phyloP scores from a whole-genome alignment of 2,329 filamentous ascomycete species.

The Calonectria henricotiae region DNA sequence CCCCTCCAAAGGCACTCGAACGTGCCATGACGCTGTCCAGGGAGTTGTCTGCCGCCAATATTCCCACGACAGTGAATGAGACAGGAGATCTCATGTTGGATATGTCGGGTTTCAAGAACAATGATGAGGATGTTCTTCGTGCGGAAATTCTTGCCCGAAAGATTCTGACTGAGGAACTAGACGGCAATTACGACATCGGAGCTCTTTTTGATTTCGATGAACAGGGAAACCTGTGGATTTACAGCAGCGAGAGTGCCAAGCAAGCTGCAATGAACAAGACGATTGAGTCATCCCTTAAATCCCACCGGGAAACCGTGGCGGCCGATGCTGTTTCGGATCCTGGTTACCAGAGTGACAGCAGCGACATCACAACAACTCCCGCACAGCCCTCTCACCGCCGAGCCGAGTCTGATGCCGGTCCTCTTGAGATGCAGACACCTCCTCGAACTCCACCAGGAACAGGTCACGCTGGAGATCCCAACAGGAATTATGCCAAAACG shows the following conservation, averaged over 20 bases:
- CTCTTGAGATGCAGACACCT: constrained; percentile 73
- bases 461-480: constrained; percentile 77
- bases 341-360: constrained; percentile 94
- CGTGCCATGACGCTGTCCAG: constrained; percentile 89
- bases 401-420: constrained; percentile 78
- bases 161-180: constrained; percentile 91
- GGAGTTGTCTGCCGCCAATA: constrained; percentile 91
- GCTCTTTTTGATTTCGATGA: constrained; percentile 96
- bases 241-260: constrained; percentile 97
- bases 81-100: constrained; percentile 96
- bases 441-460: constrained; percentile 80
- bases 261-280: constrained; percentile 84
- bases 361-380: constrained; percentile 70
- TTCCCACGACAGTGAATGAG: constrained; percentile 93
- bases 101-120: constrained; percentile 97
- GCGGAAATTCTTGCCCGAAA: constrained; percentile 95
- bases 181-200: constrained; percentile 96
- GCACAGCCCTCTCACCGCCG: constrained; percentile 70
- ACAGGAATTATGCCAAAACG: constrained; percentile 96
- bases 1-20: constrained; percentile 82
- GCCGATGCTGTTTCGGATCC: constrained; percentile 93
- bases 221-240: constrained; percentile 98
- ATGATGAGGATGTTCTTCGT: constrained; percentile 90
- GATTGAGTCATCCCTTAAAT: constrained; percentile 67
- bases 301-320: constrained; percentile 68